Evolutionary conservation across 352 stramenopile genomes (phyloP).

Genomic region (Pythium sp.): DNA sequence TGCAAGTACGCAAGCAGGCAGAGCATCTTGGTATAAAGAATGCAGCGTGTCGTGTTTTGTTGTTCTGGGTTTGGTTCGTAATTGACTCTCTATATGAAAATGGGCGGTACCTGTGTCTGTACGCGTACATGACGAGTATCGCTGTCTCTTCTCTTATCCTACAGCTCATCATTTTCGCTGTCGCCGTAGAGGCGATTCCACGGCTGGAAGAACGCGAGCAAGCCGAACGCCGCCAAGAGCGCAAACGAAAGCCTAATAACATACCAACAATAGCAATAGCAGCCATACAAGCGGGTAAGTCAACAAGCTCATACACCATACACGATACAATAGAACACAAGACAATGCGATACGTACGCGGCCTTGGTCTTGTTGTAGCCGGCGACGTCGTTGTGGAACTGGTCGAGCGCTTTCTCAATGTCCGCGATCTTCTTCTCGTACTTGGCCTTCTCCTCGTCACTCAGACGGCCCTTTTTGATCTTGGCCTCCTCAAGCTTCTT

Average conservation of each 20-base stretch:
- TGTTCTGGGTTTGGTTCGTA: neutral
- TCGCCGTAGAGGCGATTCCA: conserved; percentile 33
- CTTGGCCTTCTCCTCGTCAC: conserved; percentile 36
- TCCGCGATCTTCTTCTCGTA: conserved; percentile 79
- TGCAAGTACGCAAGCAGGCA: neutral
- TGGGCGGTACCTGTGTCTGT: neutral
- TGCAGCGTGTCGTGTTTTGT: neutral
- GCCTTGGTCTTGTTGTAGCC: conserved; percentile 79
- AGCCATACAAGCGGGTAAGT: neutral
- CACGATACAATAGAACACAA: neutral
- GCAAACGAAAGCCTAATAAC: conserved; percentile 36
- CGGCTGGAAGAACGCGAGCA: conserved; percentile 76
- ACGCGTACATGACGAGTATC: neutral
- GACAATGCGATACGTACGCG: conserved; percentile 34
- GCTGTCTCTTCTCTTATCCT: conserved; percentile 14
- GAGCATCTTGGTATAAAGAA: neutral
- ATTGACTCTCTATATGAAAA: neutral
- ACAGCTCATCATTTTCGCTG: conserved; percentile 42
- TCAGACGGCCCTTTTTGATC: conserved; percentile 63
- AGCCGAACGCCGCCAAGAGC: conserved; percentile 49
- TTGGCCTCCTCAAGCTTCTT: conserved; percentile 79
- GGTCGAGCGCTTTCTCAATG: conserved; percentile 69
- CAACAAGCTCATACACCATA: neutral
- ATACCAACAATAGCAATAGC: neutral
- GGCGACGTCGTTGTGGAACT: conserved; percentile 75